Base-by-base conservation (phyloP, 2,329 filamentous ascomycete genomes). In the Phialophora expanda region DNA sequence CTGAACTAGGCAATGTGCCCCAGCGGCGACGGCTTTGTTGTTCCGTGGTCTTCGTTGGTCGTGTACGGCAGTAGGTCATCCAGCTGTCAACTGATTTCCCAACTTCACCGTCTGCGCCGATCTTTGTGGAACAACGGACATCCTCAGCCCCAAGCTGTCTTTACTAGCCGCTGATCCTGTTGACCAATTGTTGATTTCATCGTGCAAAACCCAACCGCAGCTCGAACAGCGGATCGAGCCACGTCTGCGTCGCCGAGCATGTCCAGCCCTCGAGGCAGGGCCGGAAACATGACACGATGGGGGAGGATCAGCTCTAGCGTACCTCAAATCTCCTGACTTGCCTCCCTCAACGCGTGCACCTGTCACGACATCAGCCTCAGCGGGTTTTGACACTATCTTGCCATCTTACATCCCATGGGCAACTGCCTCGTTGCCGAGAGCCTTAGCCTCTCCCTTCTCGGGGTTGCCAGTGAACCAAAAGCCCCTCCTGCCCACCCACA, bases 271-370 rank as follows among this genome's bases (percentile, higher is more conserved):
- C 24, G 24, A 24, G 2, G 3, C 24, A 22, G 12, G 26, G 9
- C 8, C 48, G 48, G 9, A 51, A 51, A 51, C 53, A 55, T 55
- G 53, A 41, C 58, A 38, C 46, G 38, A 50, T 32, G 20, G 30
- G 22, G 58, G 6, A 41, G 48, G 46, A 61, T 61, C 58, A 28
- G 44, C 28, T n/a, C 48, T 53, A 38, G 44, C 30, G 22, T 24
- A 28, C n/a, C 44, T 50, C 58, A 53, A 61, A 61, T 61, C 48
- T 61, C 57, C 30, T 61, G 46, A 50, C 57, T 34, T 28, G 57
- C 20, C 26, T 61, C 48, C 46, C 57, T 53, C 44, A 41, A 60
- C 46, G 32, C 46, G 30, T 20, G 12, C 12, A 17, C 56, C 46
- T 11, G 41, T 9, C 30, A 17, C 28, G 28, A 9, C 24, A n/a